Evolutionary conservation across 495 filamentous ascomycete species (phyloP), one percentile per base, ranked within the genome.

Genomic region (Echria macrotheca): DNA sequence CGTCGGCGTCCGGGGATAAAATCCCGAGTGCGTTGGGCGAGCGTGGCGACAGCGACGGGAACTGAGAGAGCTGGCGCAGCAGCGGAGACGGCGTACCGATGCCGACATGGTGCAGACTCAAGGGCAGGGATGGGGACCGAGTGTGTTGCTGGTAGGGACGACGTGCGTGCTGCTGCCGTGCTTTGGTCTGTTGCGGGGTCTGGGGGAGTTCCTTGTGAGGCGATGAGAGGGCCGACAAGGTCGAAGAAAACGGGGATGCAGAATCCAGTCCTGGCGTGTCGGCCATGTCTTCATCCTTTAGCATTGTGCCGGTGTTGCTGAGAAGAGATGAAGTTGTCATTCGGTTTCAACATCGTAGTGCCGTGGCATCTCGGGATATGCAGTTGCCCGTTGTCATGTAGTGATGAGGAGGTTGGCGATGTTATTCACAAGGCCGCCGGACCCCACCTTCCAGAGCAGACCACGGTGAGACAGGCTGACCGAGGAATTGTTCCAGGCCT

Each of bases 11-110:
- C n/a, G n/a, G n/a, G n/a, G n/a, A n/a, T n/a, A n/a, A n/a, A n/a
- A 14, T 24, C 40, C 49, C 48, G 31, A 32, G 22, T 28, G 46
- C 19, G 19, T 50, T 31, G 5, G 62, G 55, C 26, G 60, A n/a
- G n/a, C n/a, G n/a, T n/a, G n/a, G n/a, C n/a, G n/a, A n/a, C n/a
- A n/a, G n/a, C n/a, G n/a, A 56, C 23, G 60, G 57, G 44, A 60
- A 56, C 25, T 59, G 31, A 18, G 46, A 48, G 23, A 29, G 59
- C 12, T 59, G 19, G 45, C 54, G 57, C 39, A 68, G 61, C 37
- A 68, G 63, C 14, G 64, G 63, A 32, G 57, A 55, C 8, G 59
- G 58, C 40, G 52, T 47, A 12, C 47, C 42, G 11, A 69, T 65
- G 19, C 58, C 65, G 14, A 68, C 50, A 21, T 55, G 67, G 51